Conservation (phyloP, 805 yeast genomes). For the Wickerhamomyces ciferrii region DNA sequence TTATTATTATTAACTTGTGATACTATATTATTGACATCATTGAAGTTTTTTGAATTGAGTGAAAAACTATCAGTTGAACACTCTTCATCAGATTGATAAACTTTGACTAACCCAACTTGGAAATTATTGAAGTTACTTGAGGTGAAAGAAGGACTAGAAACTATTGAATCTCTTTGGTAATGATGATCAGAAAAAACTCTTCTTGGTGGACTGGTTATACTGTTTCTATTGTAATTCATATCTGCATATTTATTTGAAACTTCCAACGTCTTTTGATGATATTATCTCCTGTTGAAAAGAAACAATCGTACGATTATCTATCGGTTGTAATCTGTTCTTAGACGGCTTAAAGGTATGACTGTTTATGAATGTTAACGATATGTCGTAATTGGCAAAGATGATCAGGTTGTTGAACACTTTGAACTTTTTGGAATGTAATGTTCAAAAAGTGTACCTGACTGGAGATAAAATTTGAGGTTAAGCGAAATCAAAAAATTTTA, state of each 20-base stretch:
- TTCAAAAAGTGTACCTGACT: not conserved
- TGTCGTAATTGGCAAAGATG: not conserved
- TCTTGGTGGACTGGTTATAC: not conserved
- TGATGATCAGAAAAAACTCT: not conserved
- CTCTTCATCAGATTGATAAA: conserved; percentile 13
- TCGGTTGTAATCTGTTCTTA: too few relatives aligned
- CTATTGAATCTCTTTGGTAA: not conserved
- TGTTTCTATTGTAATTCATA: not conserved
- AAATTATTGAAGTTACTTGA: conserved; percentile 6
- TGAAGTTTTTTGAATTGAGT: conserved; percentile 1
- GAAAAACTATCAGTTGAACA: conserved; percentile 16
- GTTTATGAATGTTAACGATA: not conserved
- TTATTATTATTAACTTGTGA: not conserved
- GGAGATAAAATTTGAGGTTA: not conserved
- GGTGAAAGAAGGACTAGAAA: conserved; percentile 5
- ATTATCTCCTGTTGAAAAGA: too few relatives aligned
- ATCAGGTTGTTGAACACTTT: not conserved
- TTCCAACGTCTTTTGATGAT: not conserved
- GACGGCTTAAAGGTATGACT: too few relatives aligned
- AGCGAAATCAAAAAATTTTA: not conserved
- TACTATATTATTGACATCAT: not conserved
- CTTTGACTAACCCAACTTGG: conserved; percentile 16
- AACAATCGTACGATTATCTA: too few relatives aligned
- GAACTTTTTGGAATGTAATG: not conserved
- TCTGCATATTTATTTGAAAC: not conserved